phyloP scores from a whole-genome alignment of 306 rosid species.

The Gynostemma pentaphyllum region DNA sequence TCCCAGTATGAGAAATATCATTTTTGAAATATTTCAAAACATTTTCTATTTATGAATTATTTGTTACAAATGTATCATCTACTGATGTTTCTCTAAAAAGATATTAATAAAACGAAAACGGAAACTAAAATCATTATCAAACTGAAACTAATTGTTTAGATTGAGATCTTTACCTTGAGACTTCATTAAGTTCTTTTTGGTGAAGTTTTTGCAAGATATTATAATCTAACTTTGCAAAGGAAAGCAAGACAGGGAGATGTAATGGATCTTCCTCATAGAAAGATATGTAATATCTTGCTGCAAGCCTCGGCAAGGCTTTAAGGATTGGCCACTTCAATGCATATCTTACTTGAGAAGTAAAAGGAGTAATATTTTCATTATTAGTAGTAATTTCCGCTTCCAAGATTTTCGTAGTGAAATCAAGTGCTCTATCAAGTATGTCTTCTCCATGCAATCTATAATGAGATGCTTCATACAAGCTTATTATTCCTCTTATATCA shows the following conservation, averaged over 20 bases:
- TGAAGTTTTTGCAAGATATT: too few species aligned
- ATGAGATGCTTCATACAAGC: slow-evolving; percentile 15
- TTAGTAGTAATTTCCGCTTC: background rate
- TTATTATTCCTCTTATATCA: slow-evolving; percentile 5
- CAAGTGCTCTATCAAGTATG: slow-evolving; percentile 5
- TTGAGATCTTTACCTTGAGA: slow-evolving; percentile 6
- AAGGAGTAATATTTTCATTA: background rate
- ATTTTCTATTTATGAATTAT: slow-evolving; percentile 6
- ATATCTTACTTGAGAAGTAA: background rate
- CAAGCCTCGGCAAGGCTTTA: background rate
- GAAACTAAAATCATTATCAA: too few species aligned
- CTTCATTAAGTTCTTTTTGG: too few species aligned
- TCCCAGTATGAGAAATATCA: too few species aligned
- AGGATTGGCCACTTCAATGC: too few species aligned
- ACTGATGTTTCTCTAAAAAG: too few species aligned
- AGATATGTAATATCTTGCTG: slow-evolving; percentile 4
- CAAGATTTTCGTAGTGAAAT: background rate
- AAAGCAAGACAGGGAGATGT: background rate
- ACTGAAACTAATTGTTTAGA: background rate
- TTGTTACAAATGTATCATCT: background rate
- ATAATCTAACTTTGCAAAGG: slow-evolving; percentile 20
- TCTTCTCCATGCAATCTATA: slow-evolving; percentile 1
- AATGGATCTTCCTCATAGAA: slow-evolving; percentile 9
- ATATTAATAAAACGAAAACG: too few species aligned
- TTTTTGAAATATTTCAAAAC: too few species aligned